Evolutionary conservation across 164 flowering plant genomes (phyloP), one percentile per base, ranked within the genome.

Genomic region (Aristolochia contorta): DNA sequence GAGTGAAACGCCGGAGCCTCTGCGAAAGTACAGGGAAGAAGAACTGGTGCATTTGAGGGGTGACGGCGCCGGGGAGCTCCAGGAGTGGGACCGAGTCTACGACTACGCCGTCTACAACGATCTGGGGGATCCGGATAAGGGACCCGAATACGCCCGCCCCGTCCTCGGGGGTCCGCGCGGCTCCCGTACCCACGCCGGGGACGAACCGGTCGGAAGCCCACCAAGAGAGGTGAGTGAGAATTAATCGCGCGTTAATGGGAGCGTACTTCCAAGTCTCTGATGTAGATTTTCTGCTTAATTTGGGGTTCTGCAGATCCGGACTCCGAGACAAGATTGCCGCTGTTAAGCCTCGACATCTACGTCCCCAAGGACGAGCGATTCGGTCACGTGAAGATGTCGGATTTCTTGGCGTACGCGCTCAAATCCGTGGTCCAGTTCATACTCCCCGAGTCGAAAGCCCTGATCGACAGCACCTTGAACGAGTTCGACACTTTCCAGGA

Each of bases 291-390:
- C n/a, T n/a, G n/a, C n/a, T n/a, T n/a, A n/a, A n/a, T 45, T 22
- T 24, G 13, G 18, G 21, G 21, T 20, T 46, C 55, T 49, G 61
- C 84, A 86, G 99, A 90, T 78, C 82, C 86, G 18, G 70, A 71
- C 18, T 16, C 64, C 0, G 99, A 93, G 62, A 81, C 71, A 62
- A 77, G 96, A 73, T 50, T 90, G 76, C 73, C 82, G 0, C 77
- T 86, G 13, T 64, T 84, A 46, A 80, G 83, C 62, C 71, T 93
- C 47, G 71, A 88, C 78, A 76, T 90, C 30, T 93, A 93, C 63
- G 91, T 93, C 50, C 99, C 99, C 3, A 72, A 87, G 62, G 97
- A 93, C 63, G 99, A 93, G 71, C 73, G 83, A 52, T 93, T 93
- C 62, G 71, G 76, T 14, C 86, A 75, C 60, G 16, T 90, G 54